Evolutionary conservation across 495 filamentous ascomycete genomes (phyloP).

Genomic region (Xylaria cubensis): DNA sequence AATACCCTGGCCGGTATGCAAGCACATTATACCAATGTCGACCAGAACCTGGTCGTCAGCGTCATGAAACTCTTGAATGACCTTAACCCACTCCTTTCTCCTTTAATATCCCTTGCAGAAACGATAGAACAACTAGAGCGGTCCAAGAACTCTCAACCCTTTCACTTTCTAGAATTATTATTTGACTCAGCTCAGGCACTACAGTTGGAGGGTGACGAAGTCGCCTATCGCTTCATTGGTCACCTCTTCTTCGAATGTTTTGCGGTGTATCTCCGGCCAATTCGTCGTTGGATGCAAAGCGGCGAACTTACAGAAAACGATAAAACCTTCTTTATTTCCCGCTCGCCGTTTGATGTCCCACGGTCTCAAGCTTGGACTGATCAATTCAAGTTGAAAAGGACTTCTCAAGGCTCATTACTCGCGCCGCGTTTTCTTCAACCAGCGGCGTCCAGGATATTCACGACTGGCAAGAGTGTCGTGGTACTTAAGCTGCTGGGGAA

Average conservation of each 20-base stretch:
- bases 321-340: conserved; percentile 75
- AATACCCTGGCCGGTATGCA: conserved; percentile 52
- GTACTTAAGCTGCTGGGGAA: conserved; percentile 72
- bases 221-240: conserved; percentile 65
- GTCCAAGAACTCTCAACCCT: conserved; percentile 50
- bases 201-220: conserved; percentile 70
- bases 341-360: conserved; percentile 63
- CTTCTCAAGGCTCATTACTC: conserved; percentile 61
- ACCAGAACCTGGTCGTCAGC: conserved; percentile 56
- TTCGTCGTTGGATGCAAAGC: conserved; percentile 84
- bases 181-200: conserved; percentile 70
- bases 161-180: conserved; percentile 74
- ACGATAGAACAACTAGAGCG: conserved; percentile 51
- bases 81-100: conserved; percentile 57
- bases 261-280: conserved; percentile 78
- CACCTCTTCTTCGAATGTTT: conserved; percentile 83
- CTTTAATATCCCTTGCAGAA: conserved; percentile 61
- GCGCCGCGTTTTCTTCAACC: conserved; percentile 77
- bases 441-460: conserved; percentile 74
- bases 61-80: conserved; percentile 69
- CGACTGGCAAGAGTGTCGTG: conserved; percentile 84
- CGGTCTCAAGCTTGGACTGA: conserved; percentile 74
- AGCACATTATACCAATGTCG: conserved; percentile 48
- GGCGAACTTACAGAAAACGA: conserved; percentile 71
- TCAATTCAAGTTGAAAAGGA: conserved; percentile 68